Conservation (phyloP, 1,284 basidiomycete species). For the Fistulinella cinereoalba region DNA sequence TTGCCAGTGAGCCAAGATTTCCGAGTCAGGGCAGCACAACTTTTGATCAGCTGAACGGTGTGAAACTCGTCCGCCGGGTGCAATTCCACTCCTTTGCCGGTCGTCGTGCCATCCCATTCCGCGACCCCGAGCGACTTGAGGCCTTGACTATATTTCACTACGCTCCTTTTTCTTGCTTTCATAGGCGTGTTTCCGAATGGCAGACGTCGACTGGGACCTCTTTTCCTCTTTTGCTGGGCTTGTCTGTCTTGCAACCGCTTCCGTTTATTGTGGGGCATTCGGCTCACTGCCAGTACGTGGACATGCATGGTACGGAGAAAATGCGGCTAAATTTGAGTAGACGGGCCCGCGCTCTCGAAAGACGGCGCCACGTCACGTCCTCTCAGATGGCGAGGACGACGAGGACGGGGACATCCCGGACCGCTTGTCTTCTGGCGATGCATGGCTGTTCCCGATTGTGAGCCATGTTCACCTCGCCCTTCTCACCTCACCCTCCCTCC, state of each 20-base stretch:
- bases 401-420: slow-evolving; percentile 50
- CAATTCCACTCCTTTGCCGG: not conserved
- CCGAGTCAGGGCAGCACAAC: not conserved
- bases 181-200: slow-evolving; percentile 14
- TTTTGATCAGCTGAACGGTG: slow-evolving; percentile 12
- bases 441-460: slow-evolving; percentile 76
- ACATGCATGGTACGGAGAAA: too few relatives aligned
- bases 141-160: not conserved
- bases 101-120: too few relatives aligned
- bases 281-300: slow-evolving; percentile 64
- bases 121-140: too few relatives aligned
- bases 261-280: slow-evolving; percentile 66
- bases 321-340: too few relatives aligned
- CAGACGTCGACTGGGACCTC: slow-evolving; percentile 50
- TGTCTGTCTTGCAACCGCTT: slow-evolving; percentile 54
- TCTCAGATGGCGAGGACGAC: slow-evolving; percentile 32
- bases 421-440: slow-evolving; percentile 64
- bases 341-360: too few relatives aligned
- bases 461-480: slow-evolving; percentile 15
- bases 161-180: not conserved
- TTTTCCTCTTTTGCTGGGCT: slow-evolving; percentile 67
- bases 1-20: too few relatives aligned
- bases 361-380: slow-evolving; percentile 17
- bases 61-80: slow-evolving; percentile 13
- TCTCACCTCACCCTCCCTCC: not conserved